These are phyloP conservation scores for Teratosphaeriaceae sp. DNA, from an alignment of 2,329 filamentous ascomycete genomes.

Conservation along the genomic window DNA sequence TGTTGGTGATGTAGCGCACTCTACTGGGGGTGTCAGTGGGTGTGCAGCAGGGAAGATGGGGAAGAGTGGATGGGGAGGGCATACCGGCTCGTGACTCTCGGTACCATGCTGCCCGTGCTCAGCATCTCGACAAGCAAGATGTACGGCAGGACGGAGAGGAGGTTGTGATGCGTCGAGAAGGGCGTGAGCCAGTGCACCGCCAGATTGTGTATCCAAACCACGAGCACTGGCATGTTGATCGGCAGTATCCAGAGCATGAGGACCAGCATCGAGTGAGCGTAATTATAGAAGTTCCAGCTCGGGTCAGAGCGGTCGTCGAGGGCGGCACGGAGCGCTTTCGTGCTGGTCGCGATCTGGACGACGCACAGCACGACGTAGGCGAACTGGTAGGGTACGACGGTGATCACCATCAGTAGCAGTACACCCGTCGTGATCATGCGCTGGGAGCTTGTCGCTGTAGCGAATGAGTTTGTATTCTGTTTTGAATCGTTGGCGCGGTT, in stretches of 20 bases:
- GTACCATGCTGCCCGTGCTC: slow-evolving; percentile 85
- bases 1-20: slow-evolving; percentile 68
- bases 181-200: slow-evolving; percentile 94
- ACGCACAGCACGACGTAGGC: slow-evolving; percentile 89
- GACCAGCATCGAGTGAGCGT: slow-evolving; percentile 82
- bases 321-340: slow-evolving; percentile 69
- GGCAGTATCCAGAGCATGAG: slow-evolving; percentile 97
- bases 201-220: slow-evolving; percentile 94
- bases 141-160: slow-evolving; percentile 91
- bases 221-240: slow-evolving; percentile 90
- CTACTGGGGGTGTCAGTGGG: slow-evolving; percentile 25
- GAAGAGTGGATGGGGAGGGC: slow-evolving; percentile 8
- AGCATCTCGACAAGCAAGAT: slow-evolving; percentile 92
- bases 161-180: slow-evolving; percentile 94
- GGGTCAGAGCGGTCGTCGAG: slow-evolving; percentile 59
- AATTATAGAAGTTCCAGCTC: slow-evolving; percentile 88
- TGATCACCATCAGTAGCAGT: slow-evolving; percentile 76
- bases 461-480: slow-evolving; percentile 41
- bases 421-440: slow-evolving; percentile 70
- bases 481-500: too few relatives aligned
- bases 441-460: slow-evolving; percentile 54
- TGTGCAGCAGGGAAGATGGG: too few relatives aligned
- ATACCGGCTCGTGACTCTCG: slow-evolving; percentile 61
- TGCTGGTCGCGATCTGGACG: slow-evolving; percentile 74
- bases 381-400: slow-evolving; percentile 88